Evolutionary conservation across 306 rosid genomes (phyloP).

Genomic region (Quercus cerris): DNA sequence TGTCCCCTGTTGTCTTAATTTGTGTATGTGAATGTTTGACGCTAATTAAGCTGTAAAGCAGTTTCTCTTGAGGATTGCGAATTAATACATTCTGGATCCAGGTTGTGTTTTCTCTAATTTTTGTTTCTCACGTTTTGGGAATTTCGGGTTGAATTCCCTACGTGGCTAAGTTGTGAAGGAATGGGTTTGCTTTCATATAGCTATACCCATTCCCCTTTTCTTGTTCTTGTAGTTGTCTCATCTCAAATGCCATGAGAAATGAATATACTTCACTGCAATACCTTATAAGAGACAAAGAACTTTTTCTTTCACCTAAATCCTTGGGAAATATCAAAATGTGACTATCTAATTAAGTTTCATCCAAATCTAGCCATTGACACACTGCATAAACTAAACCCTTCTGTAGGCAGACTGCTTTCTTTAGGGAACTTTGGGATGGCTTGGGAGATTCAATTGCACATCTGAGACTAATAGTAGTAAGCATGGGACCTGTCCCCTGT

Average conservation of each 20-base stretch:
- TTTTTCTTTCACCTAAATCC: not conserved
- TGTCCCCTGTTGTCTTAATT: conserved; percentile 10
- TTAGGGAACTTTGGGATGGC: too few relatives aligned
- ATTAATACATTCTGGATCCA: conserved; percentile 19
- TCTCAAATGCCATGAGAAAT: not conserved
- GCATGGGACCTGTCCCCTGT: conserved; percentile 30
- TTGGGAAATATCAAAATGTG: not conserved
- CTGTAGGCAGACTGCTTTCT: conserved; percentile 52
- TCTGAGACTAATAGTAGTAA: conserved; percentile 66
- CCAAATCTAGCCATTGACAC: not conserved
- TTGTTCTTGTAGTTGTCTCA: not conserved
- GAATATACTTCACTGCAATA: not conserved
- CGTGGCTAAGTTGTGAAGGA: too few relatives aligned
- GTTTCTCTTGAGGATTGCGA: conserved; percentile 4
- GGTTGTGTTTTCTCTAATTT: too few relatives aligned
- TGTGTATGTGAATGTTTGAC: not conserved
- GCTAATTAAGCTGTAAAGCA: not conserved
- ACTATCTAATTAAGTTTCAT: not conserved
- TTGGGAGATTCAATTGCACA: conserved; percentile 58
- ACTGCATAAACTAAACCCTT: conserved; percentile 10
- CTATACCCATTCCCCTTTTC: too few relatives aligned
- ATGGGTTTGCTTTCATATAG: too few relatives aligned
- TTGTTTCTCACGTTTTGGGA: too few relatives aligned
- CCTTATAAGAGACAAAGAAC: not conserved
- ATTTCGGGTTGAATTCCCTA: too few relatives aligned